Evolutionary conservation across 371 early-diverging fungal genomes (phyloP).

Genomic region (Massospora cicadina): DNA sequence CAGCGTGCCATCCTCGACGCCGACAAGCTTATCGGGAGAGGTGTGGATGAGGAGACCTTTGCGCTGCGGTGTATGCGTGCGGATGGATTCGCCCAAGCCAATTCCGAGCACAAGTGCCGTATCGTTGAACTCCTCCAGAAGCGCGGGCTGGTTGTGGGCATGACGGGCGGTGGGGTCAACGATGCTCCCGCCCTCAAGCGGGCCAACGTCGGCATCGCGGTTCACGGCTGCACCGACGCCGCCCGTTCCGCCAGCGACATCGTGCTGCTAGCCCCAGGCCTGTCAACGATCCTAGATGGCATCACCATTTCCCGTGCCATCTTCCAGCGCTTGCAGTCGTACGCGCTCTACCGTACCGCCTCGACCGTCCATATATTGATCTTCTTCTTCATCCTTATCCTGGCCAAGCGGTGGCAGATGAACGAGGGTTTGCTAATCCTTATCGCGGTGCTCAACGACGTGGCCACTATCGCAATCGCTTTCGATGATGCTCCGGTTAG

Average conservation of each 20-base stretch:
- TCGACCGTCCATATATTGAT: slow-evolving; percentile 74
- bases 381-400: slow-evolving; percentile 67
- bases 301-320: slow-evolving; percentile 61
- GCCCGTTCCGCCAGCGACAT: slow-evolving; percentile 82
- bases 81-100: slow-evolving; percentile 91
- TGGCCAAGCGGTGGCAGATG: slow-evolving; percentile 46
- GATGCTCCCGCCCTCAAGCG: slow-evolving; percentile 81
- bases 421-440: slow-evolving; percentile 49
- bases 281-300: slow-evolving; percentile 73
- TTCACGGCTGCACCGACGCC: slow-evolving; percentile 77
- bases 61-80: slow-evolving; percentile 62
- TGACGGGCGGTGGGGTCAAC: slow-evolving; percentile 86
- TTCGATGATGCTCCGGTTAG: slow-evolving; percentile 72
- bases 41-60: slow-evolving; percentile 61
- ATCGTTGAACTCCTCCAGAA: slow-evolving; percentile 73
- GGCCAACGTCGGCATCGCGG: slow-evolving; percentile 55
- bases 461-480: slow-evolving; percentile 69
- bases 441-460: slow-evolving; percentile 63
- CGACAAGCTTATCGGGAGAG: slow-evolving; percentile 57
- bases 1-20: slow-evolving; percentile 60
- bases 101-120: slow-evolving; percentile 90
- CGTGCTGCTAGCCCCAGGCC: slow-evolving; percentile 64
- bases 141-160: slow-evolving; percentile 50
- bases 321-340: slow-evolving; percentile 80
- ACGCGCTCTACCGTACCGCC: slow-evolving; percentile 74